Evolutionary conservation across 2,329 filamentous ascomycete species (phyloP).

Genomic region (Calonectria montana): DNA sequence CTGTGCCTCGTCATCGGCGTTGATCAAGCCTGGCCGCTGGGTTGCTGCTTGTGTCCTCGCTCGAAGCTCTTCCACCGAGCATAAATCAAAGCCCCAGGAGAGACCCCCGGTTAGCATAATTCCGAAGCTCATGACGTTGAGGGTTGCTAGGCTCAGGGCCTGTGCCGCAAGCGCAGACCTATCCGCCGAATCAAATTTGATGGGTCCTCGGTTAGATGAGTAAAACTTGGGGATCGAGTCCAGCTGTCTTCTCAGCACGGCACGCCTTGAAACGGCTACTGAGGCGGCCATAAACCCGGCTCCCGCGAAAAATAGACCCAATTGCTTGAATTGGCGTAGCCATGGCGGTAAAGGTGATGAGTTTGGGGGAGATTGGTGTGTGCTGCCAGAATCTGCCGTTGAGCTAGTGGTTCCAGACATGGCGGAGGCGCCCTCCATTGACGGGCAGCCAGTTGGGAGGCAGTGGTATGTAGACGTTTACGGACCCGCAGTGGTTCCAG

Average conservation of each 20-base stretch:
- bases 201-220: slow-evolving; percentile 62
- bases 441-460: neutral
- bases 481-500: neutral
- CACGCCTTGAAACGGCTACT: slow-evolving; percentile 76
- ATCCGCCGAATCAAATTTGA: slow-evolving; percentile 44
- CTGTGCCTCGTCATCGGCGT: slow-evolving; percentile 66
- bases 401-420: slow-evolving; percentile 30
- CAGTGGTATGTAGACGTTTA: neutral
- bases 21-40: slow-evolving; percentile 48
- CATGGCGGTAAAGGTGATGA: slow-evolving; percentile 55
- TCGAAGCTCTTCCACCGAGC: slow-evolving; percentile 73
- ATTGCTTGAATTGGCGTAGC: slow-evolving; percentile 63
- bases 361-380: slow-evolving; percentile 34
- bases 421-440: slow-evolving; percentile 32
- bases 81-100: slow-evolving; percentile 83
- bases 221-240: slow-evolving; percentile 78
- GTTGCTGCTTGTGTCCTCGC: slow-evolving; percentile 57
- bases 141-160: slow-evolving; percentile 85
- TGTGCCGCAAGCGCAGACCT: slow-evolving; percentile 76
- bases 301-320: slow-evolving; percentile 79
- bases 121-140: slow-evolving; percentile 82
- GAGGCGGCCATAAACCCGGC: slow-evolving; percentile 81
- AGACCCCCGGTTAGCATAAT: slow-evolving; percentile 80
- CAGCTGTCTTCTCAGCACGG: slow-evolving; percentile 72
- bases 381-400: slow-evolving; percentile 8